A percentile compares a stretch with the other conserved stretches of the same genome.
Evolutionary conservation across 345 rosid species (phyloP).

Genomic region (Kandelia obovata): DNA sequence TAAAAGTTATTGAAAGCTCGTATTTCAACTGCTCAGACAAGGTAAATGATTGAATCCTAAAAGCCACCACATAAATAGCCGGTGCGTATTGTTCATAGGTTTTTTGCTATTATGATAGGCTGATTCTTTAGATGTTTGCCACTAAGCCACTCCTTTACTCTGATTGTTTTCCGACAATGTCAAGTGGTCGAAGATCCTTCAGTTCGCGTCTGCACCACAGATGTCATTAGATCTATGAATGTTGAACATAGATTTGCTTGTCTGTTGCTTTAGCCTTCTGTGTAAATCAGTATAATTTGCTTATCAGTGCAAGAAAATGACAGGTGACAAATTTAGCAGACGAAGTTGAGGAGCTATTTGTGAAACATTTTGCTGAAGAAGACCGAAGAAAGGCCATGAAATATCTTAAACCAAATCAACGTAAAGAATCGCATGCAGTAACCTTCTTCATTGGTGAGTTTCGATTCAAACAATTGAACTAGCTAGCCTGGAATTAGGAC

Average conservation of each 20-base stretch:
- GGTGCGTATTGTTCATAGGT: background rate
- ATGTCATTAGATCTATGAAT: constrained; percentile 6
- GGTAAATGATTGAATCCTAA: constrained; percentile 40
- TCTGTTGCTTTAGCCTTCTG: constrained; percentile 2
- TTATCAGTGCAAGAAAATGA: constrained; percentile 36
- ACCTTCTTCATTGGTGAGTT: constrained; percentile 93
- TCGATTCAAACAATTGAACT: background rate
- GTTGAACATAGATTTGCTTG: constrained; percentile 34
- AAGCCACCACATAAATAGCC: no score
- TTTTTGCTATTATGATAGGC: constrained; percentile 9
- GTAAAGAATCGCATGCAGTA: constrained; percentile 70
- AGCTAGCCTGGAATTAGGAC: background rate
- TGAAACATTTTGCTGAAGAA: constrained; percentile 75
- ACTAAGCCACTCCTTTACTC: constrained; percentile 8
- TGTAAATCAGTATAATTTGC: constrained; percentile 4
- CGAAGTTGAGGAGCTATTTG: constrained; percentile 82
- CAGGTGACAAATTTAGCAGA: constrained; percentile 83
- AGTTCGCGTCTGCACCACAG: constrained; percentile 17
- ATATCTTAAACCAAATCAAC: constrained; percentile 82
- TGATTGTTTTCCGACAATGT: constrained; percentile 30
- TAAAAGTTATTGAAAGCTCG: constrained; percentile 88
- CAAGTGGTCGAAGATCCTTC: constrained; percentile 38
- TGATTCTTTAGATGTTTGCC: constrained; percentile 20
- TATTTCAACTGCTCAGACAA: constrained; percentile 90
- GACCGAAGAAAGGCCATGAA: constrained; percentile 87